Percentiles rank a stretch among this genome's conserved stretches.
Evolutionary conservation across 768 basidiomycete species (phyloP).

Genomic region (button mushroom (Agaricus bisporus)): DNA sequence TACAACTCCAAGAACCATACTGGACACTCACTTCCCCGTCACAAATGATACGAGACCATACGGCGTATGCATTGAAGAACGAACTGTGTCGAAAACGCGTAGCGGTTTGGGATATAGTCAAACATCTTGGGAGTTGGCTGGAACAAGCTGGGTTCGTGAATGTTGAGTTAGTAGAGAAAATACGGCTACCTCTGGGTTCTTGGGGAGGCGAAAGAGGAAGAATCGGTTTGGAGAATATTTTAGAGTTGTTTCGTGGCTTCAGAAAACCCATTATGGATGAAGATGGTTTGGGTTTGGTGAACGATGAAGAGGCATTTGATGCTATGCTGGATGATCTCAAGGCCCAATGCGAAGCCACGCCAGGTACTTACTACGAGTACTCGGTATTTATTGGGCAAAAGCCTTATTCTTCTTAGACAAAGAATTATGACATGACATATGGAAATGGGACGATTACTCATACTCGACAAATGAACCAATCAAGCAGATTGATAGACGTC

Average conservation of each 20-base stretch:
- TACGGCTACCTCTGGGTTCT: not conserved
- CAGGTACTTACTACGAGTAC: not conserved
- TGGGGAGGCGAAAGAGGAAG: not conserved
- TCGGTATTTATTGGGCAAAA: not conserved
- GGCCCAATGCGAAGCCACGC: not conserved
- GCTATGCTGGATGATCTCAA: not conserved
- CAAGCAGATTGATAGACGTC: no score
- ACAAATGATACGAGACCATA: not conserved
- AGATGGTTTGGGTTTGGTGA: not conserved
- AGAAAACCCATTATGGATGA: not conserved
- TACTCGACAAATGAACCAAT: no score
- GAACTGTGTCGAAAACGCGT: not conserved
- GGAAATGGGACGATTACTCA: no score
- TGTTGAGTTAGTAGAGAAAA: not conserved
- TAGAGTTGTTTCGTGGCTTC: not conserved
- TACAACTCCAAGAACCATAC: conserved; percentile 4
- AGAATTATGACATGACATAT: no score
- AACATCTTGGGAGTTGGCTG: not conserved
- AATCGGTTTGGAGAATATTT: not conserved
- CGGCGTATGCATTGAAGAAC: not conserved
- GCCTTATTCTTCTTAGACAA: not conserved
- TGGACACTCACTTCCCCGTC: not conserved
- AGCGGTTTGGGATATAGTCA: not conserved
- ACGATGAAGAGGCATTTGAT: not conserved
- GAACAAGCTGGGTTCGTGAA: conserved; percentile 5